These are phyloP conservation scores for Talaromyces verruculosus DNA, from an alignment of 2,329 filamentous ascomycete species.

Conservation along the genomic window DNA sequence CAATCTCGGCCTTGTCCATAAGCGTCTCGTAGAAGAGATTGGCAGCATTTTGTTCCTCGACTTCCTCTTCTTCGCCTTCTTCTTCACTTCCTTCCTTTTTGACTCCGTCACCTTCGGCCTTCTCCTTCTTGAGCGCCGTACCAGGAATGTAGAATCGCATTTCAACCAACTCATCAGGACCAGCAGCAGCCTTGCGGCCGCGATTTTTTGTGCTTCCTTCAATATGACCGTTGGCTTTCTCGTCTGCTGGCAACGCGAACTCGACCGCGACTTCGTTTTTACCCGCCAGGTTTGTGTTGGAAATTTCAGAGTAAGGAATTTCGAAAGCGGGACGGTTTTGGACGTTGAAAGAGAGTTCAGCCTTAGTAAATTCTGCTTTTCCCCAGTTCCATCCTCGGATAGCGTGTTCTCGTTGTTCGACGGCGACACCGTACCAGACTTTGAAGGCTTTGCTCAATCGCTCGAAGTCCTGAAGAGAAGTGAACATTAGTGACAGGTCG, in stretches of 20 bases:
- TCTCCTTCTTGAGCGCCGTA: conserved; percentile 70
- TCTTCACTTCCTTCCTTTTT: conserved; percentile 71
- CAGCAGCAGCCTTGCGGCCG: conserved; percentile 86
- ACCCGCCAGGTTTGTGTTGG: conserved; percentile 94
- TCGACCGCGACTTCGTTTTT: conserved; percentile 98
- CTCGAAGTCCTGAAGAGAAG: conserved; percentile 69
- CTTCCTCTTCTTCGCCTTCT: conserved; percentile 45
- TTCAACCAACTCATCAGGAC: conserved; percentile 90
- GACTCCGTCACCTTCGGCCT: conserved; percentile 60
- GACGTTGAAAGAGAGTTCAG: conserved; percentile 93
- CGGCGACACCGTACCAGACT: conserved; percentile 92
- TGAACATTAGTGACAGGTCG: conserved; percentile 2
- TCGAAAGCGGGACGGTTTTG: conserved; percentile 96
- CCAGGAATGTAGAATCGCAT: conserved; percentile 99
- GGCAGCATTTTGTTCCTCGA: conserved; percentile 88
- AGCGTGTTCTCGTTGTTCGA: conserved; percentile 92
- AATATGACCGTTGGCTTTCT: conserved; percentile 68
- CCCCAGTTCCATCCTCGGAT: conserved; percentile 99
- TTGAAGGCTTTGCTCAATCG: conserved; percentile 91
- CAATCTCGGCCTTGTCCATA: conserved; percentile 98
- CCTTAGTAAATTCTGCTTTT: conserved; percentile 93
- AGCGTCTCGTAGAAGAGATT: conserved; percentile 97
- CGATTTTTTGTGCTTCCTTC: conserved; percentile 69
- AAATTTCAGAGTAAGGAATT: conserved; percentile 94
- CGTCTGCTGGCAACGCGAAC: conserved; percentile 74